Base-by-base conservation (phyloP, 2,329 filamentous ascomycete genomes). In the Aureobasidium musti region DNA sequence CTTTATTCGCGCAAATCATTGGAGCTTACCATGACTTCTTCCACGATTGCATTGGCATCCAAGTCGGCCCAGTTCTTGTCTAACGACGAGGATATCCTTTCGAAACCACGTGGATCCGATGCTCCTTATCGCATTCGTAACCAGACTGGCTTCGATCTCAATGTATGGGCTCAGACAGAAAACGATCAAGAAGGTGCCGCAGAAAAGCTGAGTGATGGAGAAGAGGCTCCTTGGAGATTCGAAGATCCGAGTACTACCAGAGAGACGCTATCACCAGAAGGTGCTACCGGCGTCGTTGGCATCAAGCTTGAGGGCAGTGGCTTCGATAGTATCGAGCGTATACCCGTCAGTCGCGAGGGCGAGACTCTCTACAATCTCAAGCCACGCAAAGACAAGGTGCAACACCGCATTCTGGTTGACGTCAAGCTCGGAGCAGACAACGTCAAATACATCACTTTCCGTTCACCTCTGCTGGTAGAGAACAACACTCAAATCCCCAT, bases 401-500 rank as follows among this genome's bases (percentile, higher is more conserved):
- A 94, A 70, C 96, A 99, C 76, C 90, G 93, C 26, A 85, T 99
- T 21, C 87, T 98, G 28, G 93, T 98, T 0, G 95, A 99, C 67
- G 90, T 99, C 63, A 91, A 87, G 63, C 84, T 99, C 28, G 95
- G 92, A n/a, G 81, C 87, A 0, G 94, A 99, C 80, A 98, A 98
- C 73, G 91, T 99, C 79, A 99, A 99, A 80, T 96, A 96, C 76
- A 96, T 99, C 74, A 99, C 93, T 1, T 88, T 99, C 73, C 87
- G 95, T 30, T 98, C 94, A 21, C 95, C 95, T 0, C 81, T 99
- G 1, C 80, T 97, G 0, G 88, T 99, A 8, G 95, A 99, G 76
- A 99, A 99, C 77, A 91, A 95, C 69, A 99, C 95, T 0, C 92
- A 99, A 75, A 97, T 99, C 50, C 94, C 95, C 0, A 88, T 99